These are phyloP conservation scores for Przewalskia tangutica DNA, from an alignment of 257 asterid genomes.

Conservation along the genomic window DNA sequence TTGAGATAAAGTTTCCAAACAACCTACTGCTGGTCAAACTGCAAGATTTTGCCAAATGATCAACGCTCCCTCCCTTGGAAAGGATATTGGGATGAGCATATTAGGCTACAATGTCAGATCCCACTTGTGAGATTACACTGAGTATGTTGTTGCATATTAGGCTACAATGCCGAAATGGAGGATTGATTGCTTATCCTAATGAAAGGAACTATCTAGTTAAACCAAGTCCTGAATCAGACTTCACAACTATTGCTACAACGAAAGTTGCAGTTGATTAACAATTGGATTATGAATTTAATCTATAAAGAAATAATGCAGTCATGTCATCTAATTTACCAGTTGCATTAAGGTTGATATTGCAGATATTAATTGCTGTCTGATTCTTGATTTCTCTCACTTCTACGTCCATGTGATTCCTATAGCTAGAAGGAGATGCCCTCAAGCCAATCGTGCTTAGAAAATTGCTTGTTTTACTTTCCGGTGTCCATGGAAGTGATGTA, in stretches of 20 bases:
- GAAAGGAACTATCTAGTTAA: background rate
- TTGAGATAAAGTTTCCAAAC: background rate
- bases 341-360: slow-evolving; percentile 56
- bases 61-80: background rate
- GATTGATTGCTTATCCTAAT: background rate
- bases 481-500: slow-evolving; percentile 32
- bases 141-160: too few species aligned
- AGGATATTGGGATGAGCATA: background rate
- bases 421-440: slow-evolving; percentile 14
- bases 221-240: background rate
- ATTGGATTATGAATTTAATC: background rate
- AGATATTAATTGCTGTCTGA: slow-evolving; percentile 34
- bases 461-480: slow-evolving; percentile 27
- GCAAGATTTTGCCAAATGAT: background rate
- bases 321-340: slow-evolving; percentile 33
- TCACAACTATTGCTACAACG: background rate
- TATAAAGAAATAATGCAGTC: background rate
- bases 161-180: background rate
- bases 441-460: slow-evolving; percentile 45
- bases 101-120: background rate
- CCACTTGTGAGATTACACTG: too few species aligned
- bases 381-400: slow-evolving; percentile 52
- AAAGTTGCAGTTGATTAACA: background rate
- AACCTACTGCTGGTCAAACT: background rate
- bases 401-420: slow-evolving; percentile 27